Evolutionary conservation across 257 asterid species (phyloP).

Genomic region (Agastache rugosa): DNA sequence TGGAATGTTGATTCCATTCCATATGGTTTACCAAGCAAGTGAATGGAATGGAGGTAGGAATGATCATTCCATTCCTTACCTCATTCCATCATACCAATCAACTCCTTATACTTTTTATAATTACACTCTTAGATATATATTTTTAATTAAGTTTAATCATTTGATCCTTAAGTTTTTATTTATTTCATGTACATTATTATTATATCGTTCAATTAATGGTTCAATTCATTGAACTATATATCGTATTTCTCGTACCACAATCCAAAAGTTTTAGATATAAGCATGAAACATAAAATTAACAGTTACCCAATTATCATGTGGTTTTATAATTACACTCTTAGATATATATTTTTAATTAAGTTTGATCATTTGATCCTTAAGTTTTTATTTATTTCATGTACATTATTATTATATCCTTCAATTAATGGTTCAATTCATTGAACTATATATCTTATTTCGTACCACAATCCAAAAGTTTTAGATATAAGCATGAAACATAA

Average conservation of each 20-base stretch:
- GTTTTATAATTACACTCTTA: not conserved
- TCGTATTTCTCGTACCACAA: not conserved
- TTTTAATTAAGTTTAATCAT: not conserved
- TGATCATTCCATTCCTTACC: too few species aligned
- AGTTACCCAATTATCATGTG: not conserved
- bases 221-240: not conserved
- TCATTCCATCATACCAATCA: too few species aligned
- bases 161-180: not conserved
- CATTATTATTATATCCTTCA: not conserved
- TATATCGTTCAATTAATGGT: not conserved
- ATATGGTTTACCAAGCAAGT: too few species aligned
- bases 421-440: not conserved
- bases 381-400: not conserved
- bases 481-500: too few species aligned
- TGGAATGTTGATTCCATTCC: too few species aligned
- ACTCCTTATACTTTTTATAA: too few species aligned
- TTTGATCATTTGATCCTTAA: not conserved
- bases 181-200: not conserved
- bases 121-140: not conserved
- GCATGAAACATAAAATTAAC: too few species aligned
- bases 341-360: not conserved
- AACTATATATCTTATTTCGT: too few species aligned
- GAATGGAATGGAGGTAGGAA: too few species aligned
- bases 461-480: not conserved
- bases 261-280: not conserved